These are phyloP conservation scores for Dioscorea dumetorum DNA, from an alignment of 106 monocot genomes.

Conservation along the genomic window DNA sequence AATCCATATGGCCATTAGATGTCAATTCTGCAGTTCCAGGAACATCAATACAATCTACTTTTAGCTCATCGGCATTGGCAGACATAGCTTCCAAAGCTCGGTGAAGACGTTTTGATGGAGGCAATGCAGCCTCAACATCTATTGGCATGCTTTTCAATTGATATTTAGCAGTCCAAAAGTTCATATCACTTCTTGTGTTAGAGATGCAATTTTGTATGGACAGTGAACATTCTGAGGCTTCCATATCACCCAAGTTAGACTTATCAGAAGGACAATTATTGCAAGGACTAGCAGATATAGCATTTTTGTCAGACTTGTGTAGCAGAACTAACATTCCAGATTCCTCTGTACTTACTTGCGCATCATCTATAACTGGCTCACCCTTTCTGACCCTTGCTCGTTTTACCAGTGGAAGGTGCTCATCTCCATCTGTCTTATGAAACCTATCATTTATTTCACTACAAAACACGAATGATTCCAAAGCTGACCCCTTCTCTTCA, in stretches of 20 bases:
- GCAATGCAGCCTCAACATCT: conserved; percentile 87
- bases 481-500: conserved; percentile 12
- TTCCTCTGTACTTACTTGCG: conserved; percentile 14
- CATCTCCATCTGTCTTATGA: conserved; percentile 70
- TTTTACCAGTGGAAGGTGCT: conserved; percentile 96
- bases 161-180: conserved; percentile 26
- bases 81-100: conserved; percentile 99
- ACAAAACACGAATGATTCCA: conserved; percentile 16
- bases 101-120: conserved; percentile 97
- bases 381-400: conserved; percentile 92
- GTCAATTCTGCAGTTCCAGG: conserved; percentile 9
- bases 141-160: conserved; percentile 20
- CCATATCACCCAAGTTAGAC: conserved; percentile 1
- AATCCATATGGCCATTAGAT: conserved; percentile 10
- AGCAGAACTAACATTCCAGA: conserved; percentile 2
- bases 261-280: conserved; percentile 13
- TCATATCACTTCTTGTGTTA: conserved; percentile 8
- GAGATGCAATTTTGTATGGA: conserved; percentile 13
- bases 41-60: conserved; percentile 22
- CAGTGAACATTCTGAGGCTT: conserved; percentile 14
- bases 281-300: conserved; percentile 1
- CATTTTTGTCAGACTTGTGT: conserved; percentile 10
- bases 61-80: conserved; percentile 77
- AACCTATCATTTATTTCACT: conserved; percentile 22
- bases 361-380: conserved; percentile 39